A percentile compares a stretch with the other conserved stretches of the same genome.
Evolutionary conservation across 805 yeast genomes (phyloP).

Genomic region (Lachancea nothofagi): DNA sequence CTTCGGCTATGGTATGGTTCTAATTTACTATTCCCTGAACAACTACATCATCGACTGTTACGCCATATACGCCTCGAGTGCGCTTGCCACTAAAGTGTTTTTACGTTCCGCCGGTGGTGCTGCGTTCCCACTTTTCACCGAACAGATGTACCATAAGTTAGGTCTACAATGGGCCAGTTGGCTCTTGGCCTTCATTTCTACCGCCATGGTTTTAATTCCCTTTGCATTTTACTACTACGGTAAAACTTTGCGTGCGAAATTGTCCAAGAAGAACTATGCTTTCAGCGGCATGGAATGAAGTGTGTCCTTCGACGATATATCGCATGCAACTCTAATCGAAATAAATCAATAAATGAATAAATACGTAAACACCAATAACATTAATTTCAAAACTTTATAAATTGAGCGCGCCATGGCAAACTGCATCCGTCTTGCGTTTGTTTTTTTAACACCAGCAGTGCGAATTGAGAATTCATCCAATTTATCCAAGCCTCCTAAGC

Average conservation of each 20-base stretch:
- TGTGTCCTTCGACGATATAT: no score
- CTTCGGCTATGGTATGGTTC: conserved; percentile 72
- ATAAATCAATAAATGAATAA: no score
- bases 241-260: conserved; percentile 50
- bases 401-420: no score
- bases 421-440: no score
- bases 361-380: no score
- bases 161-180: conserved; percentile 81
- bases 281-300: conserved; percentile 29
- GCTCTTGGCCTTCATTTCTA: conserved; percentile 68
- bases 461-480: no score
- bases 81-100: conserved; percentile 76
- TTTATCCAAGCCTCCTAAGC: no score
- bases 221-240: conserved; percentile 69
- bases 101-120: conserved; percentile 82
- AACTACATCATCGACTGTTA: conserved; percentile 89
- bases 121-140: conserved; percentile 76
- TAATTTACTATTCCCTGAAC: conserved; percentile 69
- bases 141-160: conserved; percentile 69
- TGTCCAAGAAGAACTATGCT: conserved; percentile 64
- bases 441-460: no score
- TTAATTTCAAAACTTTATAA: no score
- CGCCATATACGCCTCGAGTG: conserved; percentile 73
- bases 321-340: no score
- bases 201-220: conserved; percentile 72